phyloP scores from a whole-genome alignment of 2,329 filamentous ascomycete species.

The Ophiocordyceps unilateralis region DNA sequence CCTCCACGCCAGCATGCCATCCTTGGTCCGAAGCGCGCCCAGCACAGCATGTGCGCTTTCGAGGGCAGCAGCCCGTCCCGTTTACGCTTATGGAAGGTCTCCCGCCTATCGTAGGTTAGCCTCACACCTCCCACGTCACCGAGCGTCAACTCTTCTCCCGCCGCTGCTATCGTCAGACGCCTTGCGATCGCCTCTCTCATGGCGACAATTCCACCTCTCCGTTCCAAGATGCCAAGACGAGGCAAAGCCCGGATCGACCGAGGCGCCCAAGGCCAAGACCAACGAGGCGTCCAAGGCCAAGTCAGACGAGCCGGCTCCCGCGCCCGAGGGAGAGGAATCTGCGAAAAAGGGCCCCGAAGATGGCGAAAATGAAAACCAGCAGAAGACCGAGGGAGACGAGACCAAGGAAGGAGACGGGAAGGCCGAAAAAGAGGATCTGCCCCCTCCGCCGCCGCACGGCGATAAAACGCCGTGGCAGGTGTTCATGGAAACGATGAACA shows the following conservation, averaged over 20 bases:
- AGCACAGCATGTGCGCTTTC: constrained; percentile 23
- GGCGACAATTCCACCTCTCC: constrained; percentile 12
- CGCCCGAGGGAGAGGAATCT: constrained; percentile 14
- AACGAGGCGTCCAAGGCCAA: constrained; percentile 7
- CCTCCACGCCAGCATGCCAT: constrained; percentile 24
- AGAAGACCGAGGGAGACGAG: constrained; percentile 29
- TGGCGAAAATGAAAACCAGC: constrained; percentile 24
- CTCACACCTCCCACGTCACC: constrained; percentile 13
- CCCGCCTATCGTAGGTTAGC: constrained; percentile 31
- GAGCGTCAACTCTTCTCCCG: neutral
- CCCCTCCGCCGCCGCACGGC: constrained; percentile 87
- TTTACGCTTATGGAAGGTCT: constrained; percentile 22
- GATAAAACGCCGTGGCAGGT: constrained; percentile 99
- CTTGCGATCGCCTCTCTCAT: neutral
- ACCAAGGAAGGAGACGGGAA: constrained; percentile 39
- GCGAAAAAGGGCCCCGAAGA: constrained; percentile 23
- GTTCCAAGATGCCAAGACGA: constrained; percentile 13
- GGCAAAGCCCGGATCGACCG: neutral
- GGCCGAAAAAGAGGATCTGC: constrained; percentile 40
- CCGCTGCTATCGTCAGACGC: neutral
- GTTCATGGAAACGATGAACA: constrained; percentile 89
- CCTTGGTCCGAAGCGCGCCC: constrained; percentile 24
- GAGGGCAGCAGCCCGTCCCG: constrained; percentile 20
- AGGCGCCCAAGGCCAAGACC: constrained; percentile 7
- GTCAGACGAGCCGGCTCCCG: neutral